Conservation (phyloP, 768 basidiomycete genomes). For the Kondoa subrosea region DNA sequence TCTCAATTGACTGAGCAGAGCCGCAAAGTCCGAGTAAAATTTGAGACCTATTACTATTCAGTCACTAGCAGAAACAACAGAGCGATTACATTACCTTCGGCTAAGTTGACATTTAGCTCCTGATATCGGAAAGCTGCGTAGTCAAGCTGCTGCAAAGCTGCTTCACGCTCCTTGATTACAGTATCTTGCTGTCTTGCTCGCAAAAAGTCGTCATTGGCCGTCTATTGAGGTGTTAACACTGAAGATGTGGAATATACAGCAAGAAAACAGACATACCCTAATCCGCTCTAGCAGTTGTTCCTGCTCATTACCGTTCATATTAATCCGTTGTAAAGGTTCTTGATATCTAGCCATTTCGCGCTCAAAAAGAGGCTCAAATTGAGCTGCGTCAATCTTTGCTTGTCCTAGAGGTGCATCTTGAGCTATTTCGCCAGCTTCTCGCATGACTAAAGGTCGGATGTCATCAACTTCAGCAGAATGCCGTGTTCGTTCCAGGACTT, state of each 20-base stretch:
- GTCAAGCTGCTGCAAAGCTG: constrained; percentile 64
- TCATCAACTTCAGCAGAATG: constrained; percentile 52
- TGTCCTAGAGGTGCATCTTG: constrained; percentile 37
- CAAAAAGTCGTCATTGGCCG: constrained; percentile 55
- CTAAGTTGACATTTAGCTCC: constrained; percentile 66
- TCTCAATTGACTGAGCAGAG: constrained; percentile 38
- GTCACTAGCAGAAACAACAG: neutral
- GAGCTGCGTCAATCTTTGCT: constrained; percentile 49
- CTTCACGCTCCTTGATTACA: constrained; percentile 59
- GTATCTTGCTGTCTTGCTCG: constrained; percentile 62
- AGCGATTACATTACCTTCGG: constrained; percentile 66
- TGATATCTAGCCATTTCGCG: constrained; percentile 68
- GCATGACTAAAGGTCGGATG: constrained; percentile 50
- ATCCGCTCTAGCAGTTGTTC: constrained; percentile 49
- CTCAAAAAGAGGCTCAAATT: constrained; percentile 72
- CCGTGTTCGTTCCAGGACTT: constrained; percentile 49
- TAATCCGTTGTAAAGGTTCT: constrained; percentile 40
- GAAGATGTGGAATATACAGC: constrained; percentile 1
- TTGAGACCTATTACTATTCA: constrained; percentile 29
- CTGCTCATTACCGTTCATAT: constrained; percentile 47
- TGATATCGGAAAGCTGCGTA: constrained; percentile 70
- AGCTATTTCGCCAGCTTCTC: constrained; percentile 50
- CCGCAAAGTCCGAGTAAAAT: constrained; percentile 80
- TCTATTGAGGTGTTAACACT: constrained; percentile 33
- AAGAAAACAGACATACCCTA: constrained; percentile 41